Percentiles rank a stretch among this genome's conserved stretches.
phyloP scores from a whole-genome alignment of 192 early-diverging fungal species.

The Backusella tarrabulga region DNA sequence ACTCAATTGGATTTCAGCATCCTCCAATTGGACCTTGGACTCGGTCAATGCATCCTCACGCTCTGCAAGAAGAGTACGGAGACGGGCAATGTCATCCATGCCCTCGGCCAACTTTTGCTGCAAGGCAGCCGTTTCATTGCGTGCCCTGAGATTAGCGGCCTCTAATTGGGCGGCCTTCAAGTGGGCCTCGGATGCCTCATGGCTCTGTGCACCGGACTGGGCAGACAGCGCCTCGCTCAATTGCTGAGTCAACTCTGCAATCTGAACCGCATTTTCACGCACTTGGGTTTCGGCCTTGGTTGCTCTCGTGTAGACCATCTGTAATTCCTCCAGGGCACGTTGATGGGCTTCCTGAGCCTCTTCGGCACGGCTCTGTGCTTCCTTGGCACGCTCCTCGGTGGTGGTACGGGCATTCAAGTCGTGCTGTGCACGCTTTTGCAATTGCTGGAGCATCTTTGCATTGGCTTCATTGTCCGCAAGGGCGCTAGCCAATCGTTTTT shows the following conservation, averaged over 20 bases:
- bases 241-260: slow-evolving; percentile 28
- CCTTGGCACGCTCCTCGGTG: slow-evolving; percentile 48
- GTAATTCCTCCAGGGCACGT: slow-evolving; percentile 45
- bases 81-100: slow-evolving; percentile 42
- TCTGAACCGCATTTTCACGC: slow-evolving; percentile 37
- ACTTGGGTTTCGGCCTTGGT: slow-evolving; percentile 43
- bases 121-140: slow-evolving; percentile 45
- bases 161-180: slow-evolving; percentile 50
- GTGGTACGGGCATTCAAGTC: slow-evolving; percentile 43
- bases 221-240: slow-evolving; percentile 23
- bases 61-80: slow-evolving; percentile 38
- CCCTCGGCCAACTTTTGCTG: slow-evolving; percentile 44
- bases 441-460: slow-evolving; percentile 40
- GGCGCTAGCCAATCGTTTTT: slow-evolving; percentile 43
- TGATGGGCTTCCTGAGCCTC: slow-evolving; percentile 54
- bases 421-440: slow-evolving; percentile 47
- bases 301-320: slow-evolving; percentile 43
- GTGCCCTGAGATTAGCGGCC: slow-evolving; percentile 43
- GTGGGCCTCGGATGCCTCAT: slow-evolving; percentile 32
- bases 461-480: slow-evolving; percentile 45
- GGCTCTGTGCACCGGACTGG: slow-evolving; percentile 1
- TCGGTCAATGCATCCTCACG: slow-evolving; percentile 44
- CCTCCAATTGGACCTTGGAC: slow-evolving; percentile 44
- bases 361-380: slow-evolving; percentile 51
- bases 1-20: slow-evolving; percentile 44